Evolutionary conservation across 2,329 filamentous ascomycete species (phyloP).

Genomic region (Sclerotinia glacialis): DNA sequence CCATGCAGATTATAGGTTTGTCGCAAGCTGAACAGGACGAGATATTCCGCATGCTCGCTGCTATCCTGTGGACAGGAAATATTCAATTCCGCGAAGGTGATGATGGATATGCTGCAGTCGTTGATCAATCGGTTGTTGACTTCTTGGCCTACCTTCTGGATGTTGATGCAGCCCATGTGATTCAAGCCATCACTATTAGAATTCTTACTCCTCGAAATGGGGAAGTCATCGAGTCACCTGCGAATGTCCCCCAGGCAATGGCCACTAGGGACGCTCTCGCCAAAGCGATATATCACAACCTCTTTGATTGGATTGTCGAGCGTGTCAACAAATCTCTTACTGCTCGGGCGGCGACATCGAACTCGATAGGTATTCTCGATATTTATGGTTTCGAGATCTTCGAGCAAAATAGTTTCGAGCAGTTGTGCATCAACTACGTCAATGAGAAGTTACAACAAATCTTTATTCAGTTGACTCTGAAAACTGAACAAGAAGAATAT

Average conservation of each 20-base stretch:
- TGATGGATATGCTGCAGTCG: conserved; percentile 79
- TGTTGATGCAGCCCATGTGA: conserved; percentile 74
- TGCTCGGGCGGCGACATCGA: conserved; percentile 69
- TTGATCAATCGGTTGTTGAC: conserved; percentile 86
- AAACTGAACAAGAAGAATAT: conserved; percentile 97
- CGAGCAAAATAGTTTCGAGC: conserved; percentile 98
- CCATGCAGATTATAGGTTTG: conserved; percentile 93
- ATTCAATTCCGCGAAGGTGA: conserved; percentile 89
- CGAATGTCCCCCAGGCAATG: conserved; percentile 82
- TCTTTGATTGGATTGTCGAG: conserved; percentile 98
- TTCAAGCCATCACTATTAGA: conserved; percentile 85
- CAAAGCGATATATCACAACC: conserved; percentile 94
- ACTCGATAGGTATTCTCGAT: conserved; percentile 94
- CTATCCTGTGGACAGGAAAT: conserved; percentile 92
- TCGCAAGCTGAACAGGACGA: conserved; percentile 86
- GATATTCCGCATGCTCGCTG: conserved; percentile 92
- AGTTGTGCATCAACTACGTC: conserved; percentile 99
- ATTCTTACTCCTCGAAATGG: conserved; percentile 70
- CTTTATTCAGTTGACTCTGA: conserved; percentile 95
- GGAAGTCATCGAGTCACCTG: conserved; percentile 68
- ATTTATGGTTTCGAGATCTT: conserved; percentile 99
- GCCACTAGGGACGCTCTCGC: conserved; percentile 87
- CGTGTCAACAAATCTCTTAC: conserved; percentile 86
- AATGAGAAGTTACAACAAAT: conserved; percentile 99
- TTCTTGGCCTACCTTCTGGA: conserved; percentile 93